Conservation (phyloP, 2,329 filamentous ascomycete species). For the Diplocarpon mali region DNA sequence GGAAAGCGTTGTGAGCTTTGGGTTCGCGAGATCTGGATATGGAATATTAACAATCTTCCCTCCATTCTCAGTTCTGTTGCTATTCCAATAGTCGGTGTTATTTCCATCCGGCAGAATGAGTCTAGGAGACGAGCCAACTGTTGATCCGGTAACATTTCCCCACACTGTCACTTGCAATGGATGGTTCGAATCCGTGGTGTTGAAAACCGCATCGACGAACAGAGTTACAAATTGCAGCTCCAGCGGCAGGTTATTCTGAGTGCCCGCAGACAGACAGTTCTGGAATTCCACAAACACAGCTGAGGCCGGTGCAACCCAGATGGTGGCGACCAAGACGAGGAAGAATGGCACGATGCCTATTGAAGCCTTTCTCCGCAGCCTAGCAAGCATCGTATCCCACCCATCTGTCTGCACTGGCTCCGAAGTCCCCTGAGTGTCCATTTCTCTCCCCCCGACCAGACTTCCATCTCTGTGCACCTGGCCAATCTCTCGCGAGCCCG, state of each 20-base stretch:
- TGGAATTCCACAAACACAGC: conserved; percentile 66
- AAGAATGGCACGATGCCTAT: conserved; percentile 13
- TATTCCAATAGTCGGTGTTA: conserved; percentile 46
- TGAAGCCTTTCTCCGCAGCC: conserved; percentile 3
- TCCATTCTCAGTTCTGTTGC: conserved; percentile 44
- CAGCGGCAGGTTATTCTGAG: conserved; percentile 43
- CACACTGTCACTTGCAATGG: conserved; percentile 70
- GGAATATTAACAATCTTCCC: conserved; percentile 67
- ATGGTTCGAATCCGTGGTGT: conserved; percentile 47
- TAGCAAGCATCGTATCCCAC: not conserved
- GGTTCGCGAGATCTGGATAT: conserved; percentile 30
- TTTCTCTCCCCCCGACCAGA: not conserved
- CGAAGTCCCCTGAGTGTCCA: not conserved
- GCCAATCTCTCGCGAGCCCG: conserved; percentile 13
- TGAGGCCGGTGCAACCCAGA: conserved; percentile 31
- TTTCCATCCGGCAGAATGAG: conserved; percentile 48
- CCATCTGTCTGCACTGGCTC: not conserved
- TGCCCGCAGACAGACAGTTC: conserved; percentile 65
- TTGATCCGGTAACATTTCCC: conserved; percentile 77
- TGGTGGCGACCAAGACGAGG: conserved; percentile 17
- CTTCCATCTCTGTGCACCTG: conserved; percentile 1
- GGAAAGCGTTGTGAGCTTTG: conserved; percentile 62
- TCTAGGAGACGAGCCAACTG: conserved; percentile 31
- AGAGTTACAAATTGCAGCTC: conserved; percentile 72
- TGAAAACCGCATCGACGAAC: conserved; percentile 64